Base-by-base conservation (phyloP, 768 basidiomycete genomes). In the Suillus ampliporus region DNA sequence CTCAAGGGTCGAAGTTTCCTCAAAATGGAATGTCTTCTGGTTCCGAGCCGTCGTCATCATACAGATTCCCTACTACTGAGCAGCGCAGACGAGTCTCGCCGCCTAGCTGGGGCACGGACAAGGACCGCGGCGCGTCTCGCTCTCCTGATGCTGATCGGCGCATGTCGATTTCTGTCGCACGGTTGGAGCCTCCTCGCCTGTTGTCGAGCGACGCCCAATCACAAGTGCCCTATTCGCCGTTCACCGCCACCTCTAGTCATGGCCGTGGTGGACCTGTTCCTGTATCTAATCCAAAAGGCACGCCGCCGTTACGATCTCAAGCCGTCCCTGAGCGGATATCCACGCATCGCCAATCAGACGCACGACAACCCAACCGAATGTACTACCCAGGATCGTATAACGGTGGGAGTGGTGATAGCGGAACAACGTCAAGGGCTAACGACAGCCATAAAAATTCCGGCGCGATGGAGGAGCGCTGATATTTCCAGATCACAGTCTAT, bases 61-160 rank as follows among this genome's bases (percentile, higher is more conserved):
- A 84, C 67, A 80, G 82, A 1, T 86, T 86, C 66, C 84, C 85
- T 0, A 77, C 80, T 0, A 72, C 80, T 34, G 74, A 76, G 37
- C 74, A 65, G 26, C 73, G 76, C 58, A 58, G 68, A 62, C 65
- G 72, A 57, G 72, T 73, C 17, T 76, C 80, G 0, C 84, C 84
- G 13, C 82, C 84, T 6, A 76, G 73, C 5, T 77, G 79, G 75
- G 43, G 46, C 71, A 67, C 70, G 66, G 79, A 79, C 57, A 76
- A 76, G 65, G 82, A 83, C 57, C 73, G 64, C 31, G 64, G 60
- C 1, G 44, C 59, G 35, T 84, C 86, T 17, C 82, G 82, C 38
- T 71, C 74, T 3, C 82, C 79, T 19, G 84, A 87, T 58, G 70
- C 82, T 19, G 73, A 71, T 28, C 75, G 84, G 51, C 79, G 85